Evolutionary conservation across 352 stramenopile species (phyloP).

Genomic region (Globisporangium carolinianum): DNA sequence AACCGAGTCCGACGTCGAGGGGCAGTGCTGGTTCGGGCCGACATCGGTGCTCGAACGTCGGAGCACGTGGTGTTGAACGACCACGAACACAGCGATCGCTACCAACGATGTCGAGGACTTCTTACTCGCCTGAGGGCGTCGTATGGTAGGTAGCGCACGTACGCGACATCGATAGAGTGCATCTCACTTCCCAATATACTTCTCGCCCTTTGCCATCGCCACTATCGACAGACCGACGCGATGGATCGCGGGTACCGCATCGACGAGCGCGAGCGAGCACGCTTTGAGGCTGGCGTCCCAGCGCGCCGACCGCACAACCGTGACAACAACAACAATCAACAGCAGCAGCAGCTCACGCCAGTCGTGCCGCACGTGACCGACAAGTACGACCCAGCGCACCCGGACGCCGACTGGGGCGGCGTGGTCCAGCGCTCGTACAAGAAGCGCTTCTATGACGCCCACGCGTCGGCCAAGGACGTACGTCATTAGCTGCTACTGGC

Average conservation of each 20-base stretch:
- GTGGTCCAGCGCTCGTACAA: constrained; percentile 59
- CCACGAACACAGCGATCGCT: too few relatives aligned
- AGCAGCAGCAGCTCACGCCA: constrained; percentile 4
- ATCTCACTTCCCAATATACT: background rate
- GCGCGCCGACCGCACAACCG: background rate
- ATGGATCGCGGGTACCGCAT: constrained; percentile 46
- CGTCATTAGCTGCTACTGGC: background rate
- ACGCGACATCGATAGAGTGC: too few relatives aligned
- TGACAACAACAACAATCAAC: constrained; percentile 5
- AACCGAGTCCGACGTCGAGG: too few relatives aligned
- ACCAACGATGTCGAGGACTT: too few relatives aligned
- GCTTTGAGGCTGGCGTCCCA: constrained; percentile 20
- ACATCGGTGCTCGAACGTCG: too few relatives aligned
- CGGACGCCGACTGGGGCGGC: constrained; percentile 68
- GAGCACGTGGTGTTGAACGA: too few relatives aligned
- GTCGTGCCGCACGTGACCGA: constrained; percentile 46
- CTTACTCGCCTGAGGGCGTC: too few relatives aligned
- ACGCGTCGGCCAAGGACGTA: constrained; percentile 35
- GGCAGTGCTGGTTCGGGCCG: too few relatives aligned
- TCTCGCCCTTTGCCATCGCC: background rate
- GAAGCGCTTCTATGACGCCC: constrained; percentile 49
- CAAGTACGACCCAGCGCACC: constrained; percentile 69
- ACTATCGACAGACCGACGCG: background rate
- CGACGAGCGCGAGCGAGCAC: constrained; percentile 25
- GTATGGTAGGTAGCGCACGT: too few relatives aligned